Evolutionary conservation across 2,329 filamentous ascomycete genomes (phyloP), one percentile per base, ranked within the genome.

Genomic region (Emergomyces pasteurianus): DNA sequence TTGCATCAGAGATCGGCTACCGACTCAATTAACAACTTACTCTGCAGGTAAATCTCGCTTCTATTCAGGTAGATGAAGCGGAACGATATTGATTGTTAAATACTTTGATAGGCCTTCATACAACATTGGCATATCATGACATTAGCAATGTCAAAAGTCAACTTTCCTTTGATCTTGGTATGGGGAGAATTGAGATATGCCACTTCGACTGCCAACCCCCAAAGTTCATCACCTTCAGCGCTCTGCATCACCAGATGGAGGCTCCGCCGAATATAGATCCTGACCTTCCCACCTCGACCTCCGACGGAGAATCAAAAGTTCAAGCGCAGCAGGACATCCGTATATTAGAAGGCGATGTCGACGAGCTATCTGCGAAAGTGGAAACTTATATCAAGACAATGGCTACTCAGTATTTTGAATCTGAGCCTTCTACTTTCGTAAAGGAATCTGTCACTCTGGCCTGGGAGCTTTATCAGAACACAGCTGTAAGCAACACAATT

Each of bases 21-120:
- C 79, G 5, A 81, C 84, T 46, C 80, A 83, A 66, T 82, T 84
- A 66, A 78, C 79, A 59, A 73, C 84, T 16, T 86, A 82, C 69
- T 80, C 79, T 61, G 77, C 80, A 50, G 79, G 76, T 77, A 71
- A 56, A 71, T 68, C 18, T 38, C 53, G 31, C 34, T 5, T 16
- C 31, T 18, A 47, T 3, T 16, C 28, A 12, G 40, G 12, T 59
- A 49, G 38, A 36, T 16, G 2, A 16, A 50, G 38, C 3, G 28
- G 2, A n/a, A 16, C 21, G 18, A 38, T 23, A 26, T 43, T 34
- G 18, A 43, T 14, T 59, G 18, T 18, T 9, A 21, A 54, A 47
- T 56, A 28, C 46, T 28, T 28, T 43, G 21, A 21, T 38, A 75
- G 75, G 74, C 49, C 66, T 83, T n/a, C 80, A 83, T 65, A 75